Evolutionary conservation across 768 basidiomycete genomes (phyloP), one percentile per base, ranked within the genome.

Genomic region (Termitomyces sp.): DNA sequence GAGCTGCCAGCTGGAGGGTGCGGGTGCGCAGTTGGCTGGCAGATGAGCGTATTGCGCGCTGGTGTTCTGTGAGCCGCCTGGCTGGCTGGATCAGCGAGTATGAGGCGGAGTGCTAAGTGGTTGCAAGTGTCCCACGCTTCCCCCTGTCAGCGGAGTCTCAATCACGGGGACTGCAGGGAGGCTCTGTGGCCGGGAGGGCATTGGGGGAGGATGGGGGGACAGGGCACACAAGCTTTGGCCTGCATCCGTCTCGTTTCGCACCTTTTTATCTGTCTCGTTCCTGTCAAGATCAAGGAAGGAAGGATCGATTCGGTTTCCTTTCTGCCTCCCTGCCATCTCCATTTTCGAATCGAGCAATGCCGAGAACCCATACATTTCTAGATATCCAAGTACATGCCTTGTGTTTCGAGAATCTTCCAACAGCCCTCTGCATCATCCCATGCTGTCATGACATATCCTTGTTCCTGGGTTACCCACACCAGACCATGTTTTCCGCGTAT

Each of bases 61-160:
- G n/a, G n/a, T n/a, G n/a, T n/a, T n/a, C n/a, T n/a, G n/a, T n/a
- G n/a, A n/a, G n/a, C n/a, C n/a, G n/a, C n/a, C n/a, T n/a, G n/a
- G 40, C 36, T 43, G 46, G 36, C 48, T 45, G 52, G 47, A 50
- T 57, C 46, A 53, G 52, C 39, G 32, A 23, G 11, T 46, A 25
- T 50, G 56, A 25, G 56, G 56, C 56, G 56, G n/a, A 47, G 45
- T 47, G 52, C 56, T 50, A 41, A 39, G 27, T 51, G 48, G 48
- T 46, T 58, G 50, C 49, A 54, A 49, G 32, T 41, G 53, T 58
- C 57, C 54, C 57, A 58, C 57, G 57, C 50, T 58, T 31, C 32
- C 49, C 43, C 57, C 56, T 50, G 41, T 42, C 56, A 56, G 41
- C 57, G 57, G 57, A 58, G 57, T 58, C 57, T 58, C 38, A 58